Conservation (phyloP, 345 rosid species). For the Clarkia xantiana region DNA sequence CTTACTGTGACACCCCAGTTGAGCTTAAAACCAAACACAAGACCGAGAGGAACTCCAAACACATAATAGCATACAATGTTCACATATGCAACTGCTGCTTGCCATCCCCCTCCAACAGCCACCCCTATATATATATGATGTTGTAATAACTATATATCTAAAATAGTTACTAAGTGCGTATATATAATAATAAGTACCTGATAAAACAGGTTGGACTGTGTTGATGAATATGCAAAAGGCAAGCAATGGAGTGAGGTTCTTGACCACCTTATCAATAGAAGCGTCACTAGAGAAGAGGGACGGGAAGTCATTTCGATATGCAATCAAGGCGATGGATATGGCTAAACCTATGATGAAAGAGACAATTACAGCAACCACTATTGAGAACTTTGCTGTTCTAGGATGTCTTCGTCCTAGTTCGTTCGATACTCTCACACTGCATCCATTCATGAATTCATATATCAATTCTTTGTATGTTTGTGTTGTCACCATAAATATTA, state of each 20-base stretch:
- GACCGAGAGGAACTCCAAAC: conserved; percentile 45
- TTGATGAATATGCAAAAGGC: conserved; percentile 51
- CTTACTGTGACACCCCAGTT: conserved; percentile 30
- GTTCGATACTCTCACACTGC: conserved; percentile 67
- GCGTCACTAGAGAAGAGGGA: conserved; percentile 35
- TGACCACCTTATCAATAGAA: conserved; percentile 28
- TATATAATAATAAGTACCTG: conserved; percentile 39
- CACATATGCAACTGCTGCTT: conserved; percentile 41
- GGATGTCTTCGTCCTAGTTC: conserved; percentile 64
- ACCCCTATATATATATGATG: conserved; percentile 2
- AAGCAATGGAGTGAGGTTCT: conserved; percentile 51
- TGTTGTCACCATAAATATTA: background rate
- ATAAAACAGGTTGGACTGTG: conserved; percentile 71
- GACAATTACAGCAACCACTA: conserved; percentile 35
- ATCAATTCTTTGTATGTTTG: background rate
- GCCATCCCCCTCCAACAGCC: conserved; percentile 39
- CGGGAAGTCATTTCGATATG: conserved; percentile 32
- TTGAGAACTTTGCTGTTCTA: conserved; percentile 28
- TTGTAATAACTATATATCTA: conserved; percentile 17
- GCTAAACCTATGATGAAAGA: conserved; percentile 34
- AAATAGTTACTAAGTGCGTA: conserved; percentile 5
- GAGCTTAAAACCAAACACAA: conserved; percentile 35
- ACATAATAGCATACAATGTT: conserved; percentile 50
- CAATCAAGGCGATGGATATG: conserved; percentile 26
- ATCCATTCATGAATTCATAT: background rate